Conservation (phyloP, 2,329 filamentous ascomycete genomes). For the Didymella exigua region DNA sequence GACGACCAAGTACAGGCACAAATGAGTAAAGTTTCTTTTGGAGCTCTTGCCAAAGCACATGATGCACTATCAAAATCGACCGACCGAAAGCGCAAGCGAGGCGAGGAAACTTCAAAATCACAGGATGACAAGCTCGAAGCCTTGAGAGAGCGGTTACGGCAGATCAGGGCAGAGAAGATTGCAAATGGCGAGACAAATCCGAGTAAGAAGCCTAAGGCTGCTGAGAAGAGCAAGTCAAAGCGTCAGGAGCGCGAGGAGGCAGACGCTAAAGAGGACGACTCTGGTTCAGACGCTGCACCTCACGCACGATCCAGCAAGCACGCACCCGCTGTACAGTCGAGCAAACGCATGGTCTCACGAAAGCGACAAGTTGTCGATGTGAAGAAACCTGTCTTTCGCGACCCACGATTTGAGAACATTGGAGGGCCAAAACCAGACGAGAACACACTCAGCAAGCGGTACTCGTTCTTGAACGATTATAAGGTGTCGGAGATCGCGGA, state of each 20-base stretch:
- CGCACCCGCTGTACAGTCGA: slow-evolving; percentile 81
- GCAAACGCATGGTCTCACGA: slow-evolving; percentile 82
- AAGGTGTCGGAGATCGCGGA: slow-evolving; percentile 80
- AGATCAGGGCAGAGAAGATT: slow-evolving; percentile 52
- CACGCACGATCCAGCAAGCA: slow-evolving; percentile 75
- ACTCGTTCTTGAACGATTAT: slow-evolving; percentile 88
- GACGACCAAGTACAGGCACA: slow-evolving; percentile 51
- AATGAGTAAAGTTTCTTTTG: slow-evolving; percentile 76
- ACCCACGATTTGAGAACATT: slow-evolving; percentile 85
- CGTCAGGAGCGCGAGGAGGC: slow-evolving; percentile 32
- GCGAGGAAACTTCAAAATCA: slow-evolving; percentile 44
- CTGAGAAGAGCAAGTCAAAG: slow-evolving; percentile 9
- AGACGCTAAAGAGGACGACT: slow-evolving; percentile 41
- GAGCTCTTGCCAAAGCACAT: slow-evolving; percentile 86
- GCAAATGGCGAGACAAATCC: slow-evolving; percentile 27
- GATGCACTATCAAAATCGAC: slow-evolving; percentile 61
- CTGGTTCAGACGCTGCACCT: slow-evolving; percentile 43
- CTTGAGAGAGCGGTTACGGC: slow-evolving; percentile 51
- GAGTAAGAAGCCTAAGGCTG: slow-evolving; percentile 23
- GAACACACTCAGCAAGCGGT: slow-evolving; percentile 70
- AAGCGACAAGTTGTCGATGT: slow-evolving; percentile 72
- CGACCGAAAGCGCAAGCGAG: slow-evolving; percentile 52
- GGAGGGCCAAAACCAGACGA: slow-evolving; percentile 61
- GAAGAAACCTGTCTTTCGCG: slow-evolving; percentile 67
- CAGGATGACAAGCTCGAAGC: slow-evolving; percentile 56